A percentile compares a stretch with the other conserved stretches of the same genome.
phyloP scores from a whole-genome alignment of 106 monocot genomes.

The Dioscorea zingiberensis region DNA sequence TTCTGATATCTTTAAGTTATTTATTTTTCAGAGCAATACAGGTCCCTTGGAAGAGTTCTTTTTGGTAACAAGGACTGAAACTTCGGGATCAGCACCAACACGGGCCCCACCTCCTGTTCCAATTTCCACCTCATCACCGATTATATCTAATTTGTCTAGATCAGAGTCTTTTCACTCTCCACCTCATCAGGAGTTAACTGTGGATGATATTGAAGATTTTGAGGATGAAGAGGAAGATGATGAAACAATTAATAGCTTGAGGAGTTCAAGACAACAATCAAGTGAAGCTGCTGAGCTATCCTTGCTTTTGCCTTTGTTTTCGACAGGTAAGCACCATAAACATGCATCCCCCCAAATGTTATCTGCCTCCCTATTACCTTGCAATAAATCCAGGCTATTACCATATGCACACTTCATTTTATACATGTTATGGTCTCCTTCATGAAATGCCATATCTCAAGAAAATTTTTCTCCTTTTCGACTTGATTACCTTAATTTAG shows the following conservation, averaged over 20 bases:
- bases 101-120: constrained; percentile 71
- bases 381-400: no score
- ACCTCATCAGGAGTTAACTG: constrained; percentile 69
- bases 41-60: constrained; percentile 67
- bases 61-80: constrained; percentile 69
- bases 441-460: no score
- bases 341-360: no score
- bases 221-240: constrained; percentile 82
- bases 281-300: constrained; percentile 53
- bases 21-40: constrained; percentile 44
- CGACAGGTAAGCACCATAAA: constrained; percentile 45
- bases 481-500: no score
- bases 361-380: no score
- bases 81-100: constrained; percentile 68
- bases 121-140: constrained; percentile 14
- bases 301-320: constrained; percentile 57
- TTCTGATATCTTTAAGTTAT: neutral
- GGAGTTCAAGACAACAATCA: constrained; percentile 42
- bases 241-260: constrained; percentile 18
- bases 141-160: constrained; percentile 36
- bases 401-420: no score
- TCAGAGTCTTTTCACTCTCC: constrained; percentile 71
- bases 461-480: no score
- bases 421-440: no score
- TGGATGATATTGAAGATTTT: constrained; percentile 96